Evolutionary conservation across 2,329 filamentous ascomycete species (phyloP), one percentile per base, ranked within the genome.

Genomic region (Lecanicillium sp.): DNA sequence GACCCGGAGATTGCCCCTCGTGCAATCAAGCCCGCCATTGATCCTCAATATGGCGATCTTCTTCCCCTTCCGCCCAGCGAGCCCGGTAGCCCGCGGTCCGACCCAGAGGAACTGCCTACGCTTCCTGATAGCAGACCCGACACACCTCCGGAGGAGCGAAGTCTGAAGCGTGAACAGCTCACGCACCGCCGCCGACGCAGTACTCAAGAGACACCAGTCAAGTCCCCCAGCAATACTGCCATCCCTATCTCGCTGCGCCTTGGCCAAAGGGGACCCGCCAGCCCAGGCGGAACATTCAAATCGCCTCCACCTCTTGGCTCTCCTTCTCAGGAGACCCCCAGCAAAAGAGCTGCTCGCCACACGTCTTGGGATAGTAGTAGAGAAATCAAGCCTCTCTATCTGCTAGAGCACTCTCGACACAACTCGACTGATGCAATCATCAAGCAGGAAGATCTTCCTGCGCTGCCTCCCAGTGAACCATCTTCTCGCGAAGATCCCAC

Each of bases 361-460:
- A 77, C 65, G 11, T 80, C 75, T 1, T 81, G 77, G 77, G 77
- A 79, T 32, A 75, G 62, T 46, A 72, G 71, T 14, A 74, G 74
- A 39, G 87, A 92, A 54, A 81, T 89, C 51, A 81, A 84, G 48
- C 89, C 89, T 0, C 65, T 96, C 8, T 90, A 85, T 59, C 78
- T 95, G 17, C 77, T 94, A 6, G 85, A 94, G 57, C 79, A 65
- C 46, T 66, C 65, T 4, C 64, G 68, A 8, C 62, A 66, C 30
- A 58, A 58, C 31, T 52, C 59, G 5, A 49, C 51, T 4, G 55
- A 59, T 19, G 49, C 54, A 17, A 47, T 58, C 18, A 54, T 68
- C 2, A 43, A 41, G n/a, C 38, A 47, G 11, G 42, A 44, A 30
- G 52, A 64, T 4, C 57, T 78, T 2, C 74, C 77, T 6, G 70